Percentiles rank a stretch among this genome's conserved stretches.
Evolutionary conservation across 371 early-diverging fungal species (phyloP).

Genomic region (Catenaria anguillulae): DNA sequence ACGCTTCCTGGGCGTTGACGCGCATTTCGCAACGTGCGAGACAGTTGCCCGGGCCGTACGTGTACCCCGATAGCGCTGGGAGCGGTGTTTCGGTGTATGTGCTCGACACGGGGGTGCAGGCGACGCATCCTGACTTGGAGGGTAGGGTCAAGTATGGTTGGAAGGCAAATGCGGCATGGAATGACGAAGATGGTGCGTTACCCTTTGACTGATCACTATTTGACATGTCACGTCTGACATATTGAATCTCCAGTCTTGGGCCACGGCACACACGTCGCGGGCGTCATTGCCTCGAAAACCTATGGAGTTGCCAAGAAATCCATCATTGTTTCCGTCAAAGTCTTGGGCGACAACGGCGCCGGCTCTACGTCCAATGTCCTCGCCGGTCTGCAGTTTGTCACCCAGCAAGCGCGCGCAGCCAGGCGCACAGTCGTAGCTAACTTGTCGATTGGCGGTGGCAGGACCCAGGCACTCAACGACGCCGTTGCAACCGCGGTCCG

Average conservation of each 20-base stretch:
- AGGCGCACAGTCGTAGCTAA: slow-evolving; percentile 21
- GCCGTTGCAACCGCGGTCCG: slow-evolving; percentile 23
- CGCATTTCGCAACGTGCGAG: slow-evolving; percentile 12
- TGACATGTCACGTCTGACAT: too few species aligned
- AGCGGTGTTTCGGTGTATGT: slow-evolving; percentile 4
- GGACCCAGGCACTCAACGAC: slow-evolving; percentile 23
- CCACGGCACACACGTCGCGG: slow-evolving; percentile 7
- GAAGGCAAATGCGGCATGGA: not conserved
- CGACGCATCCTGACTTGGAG: not conserved
- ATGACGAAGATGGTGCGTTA: too few species aligned
- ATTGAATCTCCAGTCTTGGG: too few species aligned
- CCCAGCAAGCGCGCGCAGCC: not conserved
- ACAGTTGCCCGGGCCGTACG: slow-evolving; percentile 7
- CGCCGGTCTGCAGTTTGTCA: slow-evolving; percentile 14
- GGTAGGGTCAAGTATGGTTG: not conserved
- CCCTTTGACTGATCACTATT: not conserved
- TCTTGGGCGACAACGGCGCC: slow-evolving; percentile 19
- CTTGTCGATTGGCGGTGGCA: slow-evolving; percentile 39
- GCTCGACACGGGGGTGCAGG: slow-evolving; percentile 3
- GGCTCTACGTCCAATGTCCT: slow-evolving; percentile 15
- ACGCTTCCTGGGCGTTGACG: slow-evolving; percentile 17
- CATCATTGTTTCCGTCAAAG: slow-evolving; percentile 48
- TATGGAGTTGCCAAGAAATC: slow-evolving; percentile 56
- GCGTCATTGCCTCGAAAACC: slow-evolving; percentile 36
- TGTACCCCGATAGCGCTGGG: not conserved